Evolutionary conservation across 164 flowering plant species (phyloP).

Genomic region (Magnolia changhungtana): DNA sequence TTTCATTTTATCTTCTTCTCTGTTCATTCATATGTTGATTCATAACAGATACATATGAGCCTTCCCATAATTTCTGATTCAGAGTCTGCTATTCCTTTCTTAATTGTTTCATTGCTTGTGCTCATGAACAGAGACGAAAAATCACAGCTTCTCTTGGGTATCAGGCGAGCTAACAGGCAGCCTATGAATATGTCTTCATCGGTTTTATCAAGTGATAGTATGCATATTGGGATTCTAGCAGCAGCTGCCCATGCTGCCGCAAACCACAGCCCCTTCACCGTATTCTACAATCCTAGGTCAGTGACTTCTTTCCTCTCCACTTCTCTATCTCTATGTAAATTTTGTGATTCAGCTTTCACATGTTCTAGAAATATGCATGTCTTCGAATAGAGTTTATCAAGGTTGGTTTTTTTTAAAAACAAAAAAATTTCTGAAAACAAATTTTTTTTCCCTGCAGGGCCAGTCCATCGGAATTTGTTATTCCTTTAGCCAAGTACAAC

Average conservation of each 20-base stretch:
- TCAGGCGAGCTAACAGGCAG: slow-evolving; percentile 78
- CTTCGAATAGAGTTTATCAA: background rate
- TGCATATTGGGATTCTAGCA: slow-evolving; percentile 97
- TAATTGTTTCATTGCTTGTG: slow-evolving; percentile 3
- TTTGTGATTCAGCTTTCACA: background rate
- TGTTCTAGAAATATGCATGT: background rate
- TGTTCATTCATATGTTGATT: too few species aligned
- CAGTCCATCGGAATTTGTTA: slow-evolving; percentile 97
- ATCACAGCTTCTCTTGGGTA: slow-evolving; percentile 79
- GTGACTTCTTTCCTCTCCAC: background rate
- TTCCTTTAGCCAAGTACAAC: slow-evolving; percentile 93
- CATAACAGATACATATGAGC: background rate
- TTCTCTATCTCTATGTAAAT: background rate
- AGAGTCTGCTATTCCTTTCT: background rate
- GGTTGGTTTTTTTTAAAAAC: background rate
- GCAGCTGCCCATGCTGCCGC: slow-evolving; percentile 99
- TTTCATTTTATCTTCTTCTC: too few species aligned
- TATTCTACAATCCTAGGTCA: slow-evolving; percentile 94
- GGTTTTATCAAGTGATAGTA: slow-evolving; percentile 94
- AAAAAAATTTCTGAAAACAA: background rate
- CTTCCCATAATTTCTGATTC: slow-evolving; percentile 9
- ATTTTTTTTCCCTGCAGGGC: slow-evolving; percentile 45
- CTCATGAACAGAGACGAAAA: slow-evolving; percentile 68
- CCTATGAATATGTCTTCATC: slow-evolving; percentile 87
- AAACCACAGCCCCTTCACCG: slow-evolving; percentile 82